Base-by-base conservation (phyloP, 2,329 filamentous ascomycete genomes). In the Cladosporium sp. region DNA sequence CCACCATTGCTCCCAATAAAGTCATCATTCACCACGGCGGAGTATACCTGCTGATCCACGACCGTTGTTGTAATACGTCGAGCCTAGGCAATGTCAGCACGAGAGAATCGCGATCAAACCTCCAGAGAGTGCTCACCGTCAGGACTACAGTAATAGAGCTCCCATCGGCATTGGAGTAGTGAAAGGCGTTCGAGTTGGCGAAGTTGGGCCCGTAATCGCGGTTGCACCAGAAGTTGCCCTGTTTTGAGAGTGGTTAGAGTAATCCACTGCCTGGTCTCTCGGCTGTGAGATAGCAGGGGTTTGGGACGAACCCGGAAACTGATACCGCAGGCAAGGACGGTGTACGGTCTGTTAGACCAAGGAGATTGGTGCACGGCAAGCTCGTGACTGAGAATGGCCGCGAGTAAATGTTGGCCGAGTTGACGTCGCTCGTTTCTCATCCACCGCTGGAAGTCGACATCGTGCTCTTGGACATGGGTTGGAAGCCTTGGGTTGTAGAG, bases 111-210 rank as follows among this genome's bases (percentile, higher is more conserved):
- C 88, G 88, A 34, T 80, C 84, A 62, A 80, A 85, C n/a, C 30
- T 12, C 2, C 12, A 32, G 2, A 9, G 15, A 36, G 32, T 17
- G 13, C 32, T 15, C 15, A 43, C 29, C 15, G 38, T 54, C 40
- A 40, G 82, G 69, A 70, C 88, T 88, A 70, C 88, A 88, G 72
- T 88, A 87, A 74, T 88, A 88, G n/a, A n/a, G 1, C 77, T 80
- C 22, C 24, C 75, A 56, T 63, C 80, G 78, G 52, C 63, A 73
- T 87, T 87, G 43, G 81, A 85, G 64, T 86, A 88, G 64, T 87
- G 83, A 64, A 84, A 85, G 6, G 73, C 69, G 69, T 85, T 85
- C 22, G 69, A 67, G 65, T 83, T 82, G 41, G 73, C 55, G 4
- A 76, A 79, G 43, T 67, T 59, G 55, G 73, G 74, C 54, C 80